These are phyloP conservation scores for Powellomyces hirtus DNA, from an alignment of 192 early-diverging fungal genomes.

Conservation along the genomic window DNA sequence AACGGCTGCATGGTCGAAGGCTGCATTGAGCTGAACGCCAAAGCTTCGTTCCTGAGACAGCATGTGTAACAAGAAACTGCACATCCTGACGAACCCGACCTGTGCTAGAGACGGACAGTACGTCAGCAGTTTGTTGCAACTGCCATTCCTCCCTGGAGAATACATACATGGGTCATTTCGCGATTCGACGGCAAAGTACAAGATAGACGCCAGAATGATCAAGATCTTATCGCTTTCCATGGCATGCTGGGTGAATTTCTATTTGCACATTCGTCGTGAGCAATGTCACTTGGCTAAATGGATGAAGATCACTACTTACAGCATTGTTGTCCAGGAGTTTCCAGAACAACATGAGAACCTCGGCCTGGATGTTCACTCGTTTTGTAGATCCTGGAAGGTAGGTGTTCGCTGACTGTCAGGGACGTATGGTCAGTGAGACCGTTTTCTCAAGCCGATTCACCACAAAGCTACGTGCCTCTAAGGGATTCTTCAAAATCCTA, in stretches of 20 bases:
- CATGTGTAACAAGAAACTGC: conserved; percentile 68
- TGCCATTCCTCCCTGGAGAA: no score
- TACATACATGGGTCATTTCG: conserved; percentile 53
- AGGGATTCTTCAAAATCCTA: conserved; percentile 79
- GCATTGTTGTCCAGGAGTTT: conserved; percentile 76
- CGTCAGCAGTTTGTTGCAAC: background rate
- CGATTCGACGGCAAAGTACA: conserved; percentile 64
- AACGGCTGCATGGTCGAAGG: conserved; percentile 45
- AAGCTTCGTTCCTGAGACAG: conserved; percentile 68
- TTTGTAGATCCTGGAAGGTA: conserved; percentile 78
- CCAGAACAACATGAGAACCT: conserved; percentile 85
- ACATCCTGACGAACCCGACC: conserved; percentile 72
- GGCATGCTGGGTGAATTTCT: conserved; percentile 65
- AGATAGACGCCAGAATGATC: conserved; percentile 57
- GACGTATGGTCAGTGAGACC: background rate
- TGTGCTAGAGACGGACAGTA: conserved; percentile 43
- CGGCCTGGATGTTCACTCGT: conserved; percentile 56
- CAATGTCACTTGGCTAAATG: no score
- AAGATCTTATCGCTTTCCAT: conserved; percentile 62
- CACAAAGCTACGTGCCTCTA: conserved; percentile 52
- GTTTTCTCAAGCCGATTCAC: no score
- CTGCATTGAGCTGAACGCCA: conserved; percentile 61
- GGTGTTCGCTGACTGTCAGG: conserved; percentile 60
- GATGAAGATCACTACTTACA: no score
- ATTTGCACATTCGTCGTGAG: no score